Evolutionary conservation across 257 asterid genomes (phyloP), one percentile per base, ranked within the genome.

Genomic region (Solanum corneliomulleri): DNA sequence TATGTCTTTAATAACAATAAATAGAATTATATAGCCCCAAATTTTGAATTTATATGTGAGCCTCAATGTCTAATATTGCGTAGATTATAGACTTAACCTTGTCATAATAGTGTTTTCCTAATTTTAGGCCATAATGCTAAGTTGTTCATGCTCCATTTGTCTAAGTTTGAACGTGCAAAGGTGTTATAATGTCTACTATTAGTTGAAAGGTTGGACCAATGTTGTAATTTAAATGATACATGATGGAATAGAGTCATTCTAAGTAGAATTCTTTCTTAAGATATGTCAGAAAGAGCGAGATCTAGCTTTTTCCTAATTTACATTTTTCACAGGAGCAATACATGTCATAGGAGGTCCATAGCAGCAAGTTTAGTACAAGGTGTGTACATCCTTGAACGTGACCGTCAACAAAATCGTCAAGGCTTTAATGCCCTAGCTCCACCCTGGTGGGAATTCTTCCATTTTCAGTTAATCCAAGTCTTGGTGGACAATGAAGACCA

Each of bases 401-500:
- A 96, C 86, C 91, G 98, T 6, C 93, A 90, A 8, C 89, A 90
- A 85, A 91, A 90, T 27, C 94, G 95, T 4, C 89, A 89, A 4
- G 94, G 91, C 86, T 90, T 89, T 12, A 86, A 90, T 12, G 95
- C 95, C 23, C 90, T 92, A 29, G 98, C 98, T 39, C 91, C 93
- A 1, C 94, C 95, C 0, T 96, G 99, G 99, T 96, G 98, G 98
- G 91, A 91, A 1, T 94, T 89, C 49, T 96, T 94, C 88, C 82
- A 91, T 41, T 95, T 96, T 91, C 89, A n/a, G 3, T 56, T 93
- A 11, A 25, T 41, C 91, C 93, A 92, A 15, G 72, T 88, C 1
- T 92, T 94, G 1, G 86, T 91, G 0, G 96, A 94, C 86, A 88
- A 86, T 25, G 94, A 92, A 18, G 98, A 96, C 47, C 80, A 75